Percentiles rank a stretch among this genome's conserved stretches.
phyloP scores from a whole-genome alignment of 441 rosid genomes.

The Adansonia gregorii region DNA sequence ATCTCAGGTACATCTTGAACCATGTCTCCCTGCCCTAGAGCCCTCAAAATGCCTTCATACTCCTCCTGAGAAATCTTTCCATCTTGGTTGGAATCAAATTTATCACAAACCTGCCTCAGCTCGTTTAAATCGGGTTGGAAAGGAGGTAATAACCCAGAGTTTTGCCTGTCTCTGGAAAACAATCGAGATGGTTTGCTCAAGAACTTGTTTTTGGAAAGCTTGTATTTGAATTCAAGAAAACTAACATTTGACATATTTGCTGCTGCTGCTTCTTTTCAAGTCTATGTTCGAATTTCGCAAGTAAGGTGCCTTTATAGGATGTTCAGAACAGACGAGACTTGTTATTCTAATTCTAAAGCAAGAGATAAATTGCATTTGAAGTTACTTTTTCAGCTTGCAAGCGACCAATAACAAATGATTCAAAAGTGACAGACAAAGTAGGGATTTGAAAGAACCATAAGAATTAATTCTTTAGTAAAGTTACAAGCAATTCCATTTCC shows the following conservation, averaged over 20 bases:
- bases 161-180: conserved; percentile 44
- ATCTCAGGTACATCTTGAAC: conserved; percentile 61
- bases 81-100: conserved; percentile 69
- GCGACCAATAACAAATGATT: conserved; percentile 31
- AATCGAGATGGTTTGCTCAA: conserved; percentile 58
- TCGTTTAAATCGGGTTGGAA: conserved; percentile 63
- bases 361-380: neutral
- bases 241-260: conserved; percentile 47
- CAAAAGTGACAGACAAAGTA: conserved; percentile 20
- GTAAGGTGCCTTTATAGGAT: neutral
- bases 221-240: conserved; percentile 74
- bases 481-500: conserved; percentile 31
- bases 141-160: conserved; percentile 28
- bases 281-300: neutral
- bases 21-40: conserved; percentile 54
- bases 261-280: neutral
- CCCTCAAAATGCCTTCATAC: conserved; percentile 73
- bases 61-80: conserved; percentile 83
- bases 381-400: conserved; percentile 28
- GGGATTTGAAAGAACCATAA: conserved; percentile 26
- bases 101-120: conserved; percentile 70
- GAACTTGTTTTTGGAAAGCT: conserved; percentile 57
- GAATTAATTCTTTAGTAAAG: conserved; percentile 46
- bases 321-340: neutral
- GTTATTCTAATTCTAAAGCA: neutral